Evolutionary conservation across 2,329 filamentous ascomycete genomes (phyloP).

Genomic region (Teratosphaeriaceae sp.): DNA sequence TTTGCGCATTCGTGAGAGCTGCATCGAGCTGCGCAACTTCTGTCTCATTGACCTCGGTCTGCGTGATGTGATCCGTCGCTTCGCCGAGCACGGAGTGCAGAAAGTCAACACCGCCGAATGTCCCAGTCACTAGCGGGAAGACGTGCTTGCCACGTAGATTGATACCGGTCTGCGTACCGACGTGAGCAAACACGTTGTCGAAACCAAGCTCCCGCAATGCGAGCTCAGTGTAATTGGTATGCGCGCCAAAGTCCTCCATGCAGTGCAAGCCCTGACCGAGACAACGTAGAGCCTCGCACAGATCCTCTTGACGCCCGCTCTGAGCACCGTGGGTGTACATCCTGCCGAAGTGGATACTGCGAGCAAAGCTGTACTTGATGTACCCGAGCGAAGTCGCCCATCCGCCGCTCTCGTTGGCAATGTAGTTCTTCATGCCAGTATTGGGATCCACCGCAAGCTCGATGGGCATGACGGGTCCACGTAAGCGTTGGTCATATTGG

Average conservation of each 20-base stretch:
- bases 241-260: slow-evolving; percentile 49
- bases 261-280: slow-evolving; percentile 49
- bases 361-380: slow-evolving; percentile 36
- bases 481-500: slow-evolving; percentile 71
- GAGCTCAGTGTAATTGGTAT: slow-evolving; percentile 50
- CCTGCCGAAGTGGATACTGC: slow-evolving; percentile 43
- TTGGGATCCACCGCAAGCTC: slow-evolving; percentile 40
- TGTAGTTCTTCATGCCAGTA: slow-evolving; percentile 99
- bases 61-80: slow-evolving; percentile 43
- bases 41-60: slow-evolving; percentile 41
- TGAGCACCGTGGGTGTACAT: slow-evolving; percentile 40
- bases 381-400: slow-evolving; percentile 87
- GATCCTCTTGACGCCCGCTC: slow-evolving; percentile 38
- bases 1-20: slow-evolving; percentile 34
- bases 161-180: slow-evolving; percentile 40
- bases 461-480: slow-evolving; percentile 59
- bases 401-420: slow-evolving; percentile 77
- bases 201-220: slow-evolving; percentile 47
- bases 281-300: slow-evolving; percentile 44
- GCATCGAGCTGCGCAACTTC: slow-evolving; percentile 43
- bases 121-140: slow-evolving; percentile 48
- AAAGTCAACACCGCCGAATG: slow-evolving; percentile 44
- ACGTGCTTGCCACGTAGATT: slow-evolving; percentile 42
- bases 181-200: slow-evolving; percentile 46
- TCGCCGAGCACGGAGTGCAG: slow-evolving; percentile 46